Conservation (phyloP, 1,284 basidiomycete species). For the Mycosarcoma mackinlayi region DNA sequence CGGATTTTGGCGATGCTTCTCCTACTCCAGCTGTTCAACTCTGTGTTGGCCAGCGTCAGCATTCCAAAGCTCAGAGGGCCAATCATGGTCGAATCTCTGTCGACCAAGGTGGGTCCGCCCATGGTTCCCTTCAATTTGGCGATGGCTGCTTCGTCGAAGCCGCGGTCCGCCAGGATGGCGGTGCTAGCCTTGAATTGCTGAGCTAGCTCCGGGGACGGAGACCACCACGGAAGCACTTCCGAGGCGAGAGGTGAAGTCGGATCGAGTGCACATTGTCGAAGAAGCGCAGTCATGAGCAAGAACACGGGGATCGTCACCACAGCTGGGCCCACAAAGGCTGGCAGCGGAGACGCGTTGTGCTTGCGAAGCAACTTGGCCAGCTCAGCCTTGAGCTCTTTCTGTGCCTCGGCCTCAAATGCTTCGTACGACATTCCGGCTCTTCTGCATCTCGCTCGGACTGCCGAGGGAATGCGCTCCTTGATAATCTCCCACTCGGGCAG, state of each 20-base stretch:
- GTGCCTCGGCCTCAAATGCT: constrained; percentile 68
- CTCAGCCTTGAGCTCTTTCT: constrained; percentile 59
- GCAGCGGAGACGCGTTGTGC: constrained; percentile 57
- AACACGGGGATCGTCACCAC: constrained; percentile 61
- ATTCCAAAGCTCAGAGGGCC: constrained; percentile 61
- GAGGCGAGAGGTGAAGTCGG: constrained; percentile 41
- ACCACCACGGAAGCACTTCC: constrained; percentile 64
- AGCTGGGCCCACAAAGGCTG: constrained; percentile 55
- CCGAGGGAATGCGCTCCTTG: constrained; percentile 69
- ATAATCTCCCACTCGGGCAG: constrained; percentile 76
- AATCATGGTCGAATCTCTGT: constrained; percentile 58
- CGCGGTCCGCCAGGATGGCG: constrained; percentile 57
- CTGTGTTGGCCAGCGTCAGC: constrained; percentile 60
- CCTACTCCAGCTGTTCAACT: constrained; percentile 58
- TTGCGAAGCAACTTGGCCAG: constrained; percentile 47
- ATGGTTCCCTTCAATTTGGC: constrained; percentile 49
- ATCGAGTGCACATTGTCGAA: constrained; percentile 53
- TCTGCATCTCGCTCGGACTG: constrained; percentile 72
- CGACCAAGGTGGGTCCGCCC: constrained; percentile 60
- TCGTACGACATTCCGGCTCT: constrained; percentile 74
- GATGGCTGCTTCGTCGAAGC: constrained; percentile 51
- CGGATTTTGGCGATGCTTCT: constrained; percentile 37
- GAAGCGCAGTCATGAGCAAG: constrained; percentile 52
- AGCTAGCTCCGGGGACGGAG: constrained; percentile 53
- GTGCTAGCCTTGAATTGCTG: constrained; percentile 51